Conservation (phyloP, 345 rosid genomes). For the Gossypium sturtianum region DNA sequence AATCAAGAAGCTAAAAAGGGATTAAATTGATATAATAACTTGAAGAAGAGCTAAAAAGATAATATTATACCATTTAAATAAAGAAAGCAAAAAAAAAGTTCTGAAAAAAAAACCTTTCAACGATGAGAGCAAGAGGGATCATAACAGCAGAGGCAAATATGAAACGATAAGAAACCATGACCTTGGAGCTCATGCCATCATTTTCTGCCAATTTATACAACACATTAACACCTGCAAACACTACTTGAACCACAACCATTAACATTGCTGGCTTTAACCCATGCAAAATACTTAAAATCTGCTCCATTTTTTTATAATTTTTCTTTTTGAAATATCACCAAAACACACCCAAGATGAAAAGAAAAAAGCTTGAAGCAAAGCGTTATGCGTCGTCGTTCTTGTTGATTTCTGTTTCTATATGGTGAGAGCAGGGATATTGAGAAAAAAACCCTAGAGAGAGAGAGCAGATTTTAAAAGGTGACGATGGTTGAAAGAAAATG, state of each 20-base stretch:
- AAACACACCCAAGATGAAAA: neutral
- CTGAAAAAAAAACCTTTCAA: constrained; percentile 27
- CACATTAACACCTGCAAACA: constrained; percentile 26
- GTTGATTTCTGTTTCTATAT: neutral
- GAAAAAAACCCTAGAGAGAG: too few relatives aligned
- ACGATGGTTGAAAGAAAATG: too few relatives aligned
- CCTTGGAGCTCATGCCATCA: constrained; percentile 33
- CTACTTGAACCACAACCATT: constrained; percentile 33
- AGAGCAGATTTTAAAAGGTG: too few relatives aligned
- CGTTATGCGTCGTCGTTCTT: neutral
- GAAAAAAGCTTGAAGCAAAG: neutral
- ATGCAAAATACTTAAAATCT: neutral
- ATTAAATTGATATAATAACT: too few relatives aligned
- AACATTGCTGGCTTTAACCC: constrained; percentile 15
- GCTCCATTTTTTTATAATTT: neutral
- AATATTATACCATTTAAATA: neutral
- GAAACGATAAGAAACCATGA: constrained; percentile 35
- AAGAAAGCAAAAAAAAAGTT: neutral
- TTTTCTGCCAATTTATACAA: constrained; percentile 29
- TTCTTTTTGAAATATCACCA: too few relatives aligned
- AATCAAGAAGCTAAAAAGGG: too few relatives aligned
- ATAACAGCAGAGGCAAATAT: constrained; percentile 27
- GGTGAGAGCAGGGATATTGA: too few relatives aligned
- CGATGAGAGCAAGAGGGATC: constrained; percentile 30
- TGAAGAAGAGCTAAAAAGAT: too few relatives aligned